Evolutionary conservation across 2,329 filamentous ascomycete genomes (phyloP), one percentile per base, ranked within the genome.

Genomic region (Fusarium poae): DNA sequence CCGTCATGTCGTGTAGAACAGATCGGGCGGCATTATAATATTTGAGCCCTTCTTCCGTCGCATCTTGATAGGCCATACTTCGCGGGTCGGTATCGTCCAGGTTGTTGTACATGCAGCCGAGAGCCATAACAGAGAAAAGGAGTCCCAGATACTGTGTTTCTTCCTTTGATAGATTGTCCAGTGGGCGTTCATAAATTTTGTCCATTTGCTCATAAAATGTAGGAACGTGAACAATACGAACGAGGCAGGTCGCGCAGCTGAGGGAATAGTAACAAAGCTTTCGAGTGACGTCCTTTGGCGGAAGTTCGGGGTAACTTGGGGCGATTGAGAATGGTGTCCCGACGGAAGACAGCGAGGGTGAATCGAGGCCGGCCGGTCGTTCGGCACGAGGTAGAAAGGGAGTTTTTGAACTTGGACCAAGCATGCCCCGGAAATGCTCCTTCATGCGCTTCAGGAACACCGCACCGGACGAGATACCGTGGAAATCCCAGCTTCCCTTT

Each of bases 401-500:
- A 65, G 87, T 80, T 73, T 87, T 83, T 67, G 86, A 84, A 46
- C 89, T 86, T 40, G 87, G 86, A 21, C 90, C 90, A 48, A 96
- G 85, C 68, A 96, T 84, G 64, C 90, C 89, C 44, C 92, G 91
- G 70, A 97, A 92, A 75, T 97, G 92, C 74, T 97, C 92, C 74
- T 93, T 91, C 86, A 99, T 91, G 56, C 92, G 89, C 68, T 89
- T 88, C 72, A 97, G 86, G 77, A 97, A 99, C 67, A 95, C 93
- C 43, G 94, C 87, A 4, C 95, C 94, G 0, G 96, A 98, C 0
- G 95, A 97, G 68, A 92, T 92, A 48, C 96, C 96, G 76, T 97
- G 93, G 74, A 97, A 99, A 79, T 98, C 94, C 89, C 94, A 97
- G 72, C 96, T 89, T 42, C 95, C 95, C 73, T 90, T 89, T 72